Base-by-base conservation (phyloP, 192 early-diverging fungal species). In the Gonapodya sp. region DNA sequence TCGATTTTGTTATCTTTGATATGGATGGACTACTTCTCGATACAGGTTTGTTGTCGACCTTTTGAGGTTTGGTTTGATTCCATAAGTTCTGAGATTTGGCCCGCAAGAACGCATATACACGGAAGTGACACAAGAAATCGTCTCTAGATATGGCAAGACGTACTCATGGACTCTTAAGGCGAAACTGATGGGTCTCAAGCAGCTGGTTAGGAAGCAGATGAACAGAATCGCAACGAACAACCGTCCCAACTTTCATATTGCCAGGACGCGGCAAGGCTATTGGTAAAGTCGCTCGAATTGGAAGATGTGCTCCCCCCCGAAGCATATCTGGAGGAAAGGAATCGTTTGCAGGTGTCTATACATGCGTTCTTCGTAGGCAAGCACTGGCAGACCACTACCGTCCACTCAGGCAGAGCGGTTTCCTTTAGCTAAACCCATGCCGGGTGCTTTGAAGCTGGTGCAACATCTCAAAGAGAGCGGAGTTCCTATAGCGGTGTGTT, bases 81-180 rank as follows among this genome's bases (percentile, higher is more conserved):
- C n/a, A n/a, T n/a, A n/a, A n/a, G n/a, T n/a, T n/a, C n/a, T n/a
- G n/a, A n/a, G n/a, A n/a, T n/a, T n/a, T n/a, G n/a, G n/a, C n/a
- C 8, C 8, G 46, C 24, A 16, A 64, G 96, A 98, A 86, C 86
- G 88, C 30, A 91, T 98, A 79, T 98, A 98, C 85, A 92, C 94
- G 1, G 87, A 93, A 83, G 95, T 96, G 30, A 94, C 95, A 2
- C 89, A 92, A 31, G 88, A 92, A 73, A 93, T 98, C 79, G 86
- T 97, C 34, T 89, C 85, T 72, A 93, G 93, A 78, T 94, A 91
- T 81, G 93, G 94, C 35, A 88, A 90, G 88, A 89, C 82, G 74
- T 36, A 72, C 32, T 86, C 87, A 14, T 89, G 90, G 36, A 91
- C 92, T 73, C 87, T 92, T 82, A 95, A 93, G 83, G 82, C 88